Percentiles rank a stretch among this genome's conserved stretches.
Conservation (phyloP, 2,329 filamentous ascomycete genomes). For the Cladosporium sp. region DNA sequence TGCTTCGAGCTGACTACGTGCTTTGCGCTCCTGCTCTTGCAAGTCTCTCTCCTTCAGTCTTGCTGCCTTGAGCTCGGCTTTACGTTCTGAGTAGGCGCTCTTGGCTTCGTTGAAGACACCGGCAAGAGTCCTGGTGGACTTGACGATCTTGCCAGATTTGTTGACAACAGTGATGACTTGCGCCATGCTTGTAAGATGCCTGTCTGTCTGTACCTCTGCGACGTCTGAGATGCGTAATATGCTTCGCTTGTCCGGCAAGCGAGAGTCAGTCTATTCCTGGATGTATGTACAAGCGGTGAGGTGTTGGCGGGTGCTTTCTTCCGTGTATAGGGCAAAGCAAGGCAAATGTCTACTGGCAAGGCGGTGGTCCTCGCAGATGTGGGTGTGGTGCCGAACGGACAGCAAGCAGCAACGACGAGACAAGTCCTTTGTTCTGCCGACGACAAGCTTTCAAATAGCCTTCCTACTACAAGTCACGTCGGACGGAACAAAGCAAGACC, state of each 20-base stretch:
- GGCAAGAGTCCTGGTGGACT: constrained; percentile 85
- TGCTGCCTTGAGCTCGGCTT: constrained; percentile 74
- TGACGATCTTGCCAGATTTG: constrained; percentile 86
- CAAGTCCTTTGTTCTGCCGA: constrained; percentile 14
- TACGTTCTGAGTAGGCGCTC: constrained; percentile 82
- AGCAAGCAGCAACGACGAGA: constrained; percentile 3
- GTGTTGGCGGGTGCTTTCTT: background rate
- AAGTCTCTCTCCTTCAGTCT: constrained; percentile 57
- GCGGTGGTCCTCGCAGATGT: background rate
- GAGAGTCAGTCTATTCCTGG: constrained; percentile 8
- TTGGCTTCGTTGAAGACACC: constrained; percentile 91
- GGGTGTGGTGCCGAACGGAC: background rate
- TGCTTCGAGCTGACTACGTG: constrained; percentile 59
- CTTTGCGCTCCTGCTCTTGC: constrained; percentile 50
- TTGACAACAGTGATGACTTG: constrained; percentile 90
- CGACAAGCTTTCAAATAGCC: constrained; percentile 13
- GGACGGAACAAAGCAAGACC: constrained; percentile 4
- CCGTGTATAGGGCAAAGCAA: background rate
- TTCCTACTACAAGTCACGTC: constrained; percentile 1
- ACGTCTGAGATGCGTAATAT: background rate
- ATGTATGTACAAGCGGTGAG: constrained; percentile 1
- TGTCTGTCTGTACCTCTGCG: constrained; percentile 2
- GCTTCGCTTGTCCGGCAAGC: constrained; percentile 16
- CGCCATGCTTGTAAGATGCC: constrained; percentile 17
- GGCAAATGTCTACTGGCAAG: constrained; percentile 13